These are phyloP conservation scores for Noccaea caerulescens DNA, from an alignment of 345 rosid species.

Conservation along the genomic window DNA sequence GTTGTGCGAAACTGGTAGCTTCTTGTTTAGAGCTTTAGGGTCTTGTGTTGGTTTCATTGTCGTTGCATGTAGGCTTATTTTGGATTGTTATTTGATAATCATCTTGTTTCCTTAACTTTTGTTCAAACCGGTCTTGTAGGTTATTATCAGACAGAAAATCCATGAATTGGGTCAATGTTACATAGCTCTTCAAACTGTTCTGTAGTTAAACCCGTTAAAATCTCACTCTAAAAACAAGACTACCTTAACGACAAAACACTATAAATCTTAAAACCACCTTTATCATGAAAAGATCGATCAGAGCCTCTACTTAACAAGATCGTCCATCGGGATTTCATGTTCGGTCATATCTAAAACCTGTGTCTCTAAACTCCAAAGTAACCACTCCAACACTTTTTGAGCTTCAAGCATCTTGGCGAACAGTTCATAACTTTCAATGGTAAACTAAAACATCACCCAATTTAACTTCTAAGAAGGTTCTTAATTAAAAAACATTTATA, in stretches of 20 bases:
- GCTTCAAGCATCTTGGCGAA: too few species aligned
- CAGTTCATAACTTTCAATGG: neutral
- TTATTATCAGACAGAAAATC: neutral
- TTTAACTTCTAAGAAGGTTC: too few species aligned
- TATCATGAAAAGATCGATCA: neutral
- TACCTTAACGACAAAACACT: neutral
- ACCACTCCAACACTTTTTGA: too few species aligned
- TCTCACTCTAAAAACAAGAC: neutral
- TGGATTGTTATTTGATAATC: slow-evolving; percentile 3
- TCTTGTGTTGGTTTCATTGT: slow-evolving; percentile 15
- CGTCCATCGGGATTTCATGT: neutral
- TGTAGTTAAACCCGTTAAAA: neutral
- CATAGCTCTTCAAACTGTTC: neutral
- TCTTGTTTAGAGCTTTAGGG: slow-evolving; percentile 26
- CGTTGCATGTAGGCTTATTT: slow-evolving; percentile 20
- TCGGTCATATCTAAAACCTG: neutral
- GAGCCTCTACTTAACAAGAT: neutral
- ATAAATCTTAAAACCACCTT: too few species aligned
- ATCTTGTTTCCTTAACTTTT: slow-evolving; percentile 5
- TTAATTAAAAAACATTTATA: too few species aligned
- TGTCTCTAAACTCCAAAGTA: neutral
- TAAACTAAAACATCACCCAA: neutral
- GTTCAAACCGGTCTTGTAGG: neutral
- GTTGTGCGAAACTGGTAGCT: slow-evolving; percentile 20
- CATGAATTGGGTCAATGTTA: neutral